These are phyloP conservation scores for Tephrocybe sp. DNA, from an alignment of 768 basidiomycete genomes.

Conservation along the genomic window DNA sequence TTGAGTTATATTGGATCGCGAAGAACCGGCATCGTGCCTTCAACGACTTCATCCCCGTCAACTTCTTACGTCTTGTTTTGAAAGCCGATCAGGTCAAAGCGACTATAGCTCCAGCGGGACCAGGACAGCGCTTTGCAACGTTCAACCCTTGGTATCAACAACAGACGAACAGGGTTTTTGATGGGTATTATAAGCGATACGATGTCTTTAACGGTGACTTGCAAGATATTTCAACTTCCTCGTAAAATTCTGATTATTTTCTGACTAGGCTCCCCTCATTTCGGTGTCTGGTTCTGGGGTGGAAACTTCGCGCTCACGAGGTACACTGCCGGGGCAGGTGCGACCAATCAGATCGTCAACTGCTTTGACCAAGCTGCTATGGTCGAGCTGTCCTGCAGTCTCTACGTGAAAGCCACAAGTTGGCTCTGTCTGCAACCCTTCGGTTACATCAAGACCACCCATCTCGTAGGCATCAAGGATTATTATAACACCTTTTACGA, in stretches of 20 bases:
- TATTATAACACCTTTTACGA: background rate
- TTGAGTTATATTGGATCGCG: constrained; percentile 1
- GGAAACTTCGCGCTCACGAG: background rate
- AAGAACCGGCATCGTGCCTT: background rate
- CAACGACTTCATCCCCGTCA: background rate
- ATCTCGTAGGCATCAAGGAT: background rate
- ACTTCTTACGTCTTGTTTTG: background rate
- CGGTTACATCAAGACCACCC: background rate
- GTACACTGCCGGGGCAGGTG: background rate
- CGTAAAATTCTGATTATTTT: background rate
- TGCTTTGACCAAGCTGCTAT: constrained; percentile 2
- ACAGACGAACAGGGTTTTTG: background rate
- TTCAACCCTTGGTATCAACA: background rate
- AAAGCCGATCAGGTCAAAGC: background rate
- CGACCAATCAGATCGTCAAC: background rate
- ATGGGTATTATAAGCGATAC: background rate
- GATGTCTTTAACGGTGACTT: background rate
- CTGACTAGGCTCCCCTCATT: background rate
- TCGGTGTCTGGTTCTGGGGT: background rate
- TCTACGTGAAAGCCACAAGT: background rate
- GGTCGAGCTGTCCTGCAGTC: background rate
- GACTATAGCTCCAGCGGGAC: background rate
- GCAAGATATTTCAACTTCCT: background rate
- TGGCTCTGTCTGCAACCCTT: background rate
- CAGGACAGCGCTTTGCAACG: background rate